Percentiles rank a stretch among this genome's conserved stretches.
phyloP scores from a whole-genome alignment of 371 early-diverging fungal genomes.

The Chytridiales sp. region DNA sequence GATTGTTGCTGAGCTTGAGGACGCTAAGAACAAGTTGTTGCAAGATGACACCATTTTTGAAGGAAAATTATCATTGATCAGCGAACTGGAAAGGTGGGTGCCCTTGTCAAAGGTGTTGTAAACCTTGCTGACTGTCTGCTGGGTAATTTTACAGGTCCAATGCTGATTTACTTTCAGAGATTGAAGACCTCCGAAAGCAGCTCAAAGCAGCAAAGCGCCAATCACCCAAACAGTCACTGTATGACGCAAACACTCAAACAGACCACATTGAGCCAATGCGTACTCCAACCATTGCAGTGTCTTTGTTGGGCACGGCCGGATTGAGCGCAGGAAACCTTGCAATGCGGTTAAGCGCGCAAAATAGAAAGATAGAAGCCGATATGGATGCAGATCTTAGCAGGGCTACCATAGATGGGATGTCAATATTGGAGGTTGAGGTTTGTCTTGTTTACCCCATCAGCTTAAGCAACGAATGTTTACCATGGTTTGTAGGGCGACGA shows the following conservation, averaged over 20 bases:
- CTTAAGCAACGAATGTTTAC: too few species aligned
- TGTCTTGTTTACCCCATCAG: too few species aligned
- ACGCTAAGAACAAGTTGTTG: conserved; percentile 3
- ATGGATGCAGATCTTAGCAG: too few species aligned
- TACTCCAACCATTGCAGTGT: too few species aligned
- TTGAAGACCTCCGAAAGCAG: not conserved
- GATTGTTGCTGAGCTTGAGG: conserved; percentile 8
- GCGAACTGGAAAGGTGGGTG: conserved; percentile 19
- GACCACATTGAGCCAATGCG: too few species aligned
- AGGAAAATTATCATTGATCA: conserved; percentile 2
- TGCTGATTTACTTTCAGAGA: not conserved
- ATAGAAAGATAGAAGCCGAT: too few species aligned
- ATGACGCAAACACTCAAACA: not conserved
- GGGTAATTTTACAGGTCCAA: not conserved
- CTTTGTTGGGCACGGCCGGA: too few species aligned
- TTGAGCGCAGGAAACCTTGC: too few species aligned
- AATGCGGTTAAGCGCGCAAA: too few species aligned
- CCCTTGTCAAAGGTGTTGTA: not conserved
- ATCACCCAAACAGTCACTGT: not conserved
- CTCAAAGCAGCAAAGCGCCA: not conserved
- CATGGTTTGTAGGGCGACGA: too few species aligned
- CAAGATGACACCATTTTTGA: not conserved
- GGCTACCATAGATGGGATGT: too few species aligned
- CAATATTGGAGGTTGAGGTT: too few species aligned
- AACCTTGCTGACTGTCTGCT: not conserved